These are phyloP conservation scores for Aspergillus sp. DNA, from an alignment of 2,329 filamentous ascomycete genomes.

Conservation along the genomic window DNA sequence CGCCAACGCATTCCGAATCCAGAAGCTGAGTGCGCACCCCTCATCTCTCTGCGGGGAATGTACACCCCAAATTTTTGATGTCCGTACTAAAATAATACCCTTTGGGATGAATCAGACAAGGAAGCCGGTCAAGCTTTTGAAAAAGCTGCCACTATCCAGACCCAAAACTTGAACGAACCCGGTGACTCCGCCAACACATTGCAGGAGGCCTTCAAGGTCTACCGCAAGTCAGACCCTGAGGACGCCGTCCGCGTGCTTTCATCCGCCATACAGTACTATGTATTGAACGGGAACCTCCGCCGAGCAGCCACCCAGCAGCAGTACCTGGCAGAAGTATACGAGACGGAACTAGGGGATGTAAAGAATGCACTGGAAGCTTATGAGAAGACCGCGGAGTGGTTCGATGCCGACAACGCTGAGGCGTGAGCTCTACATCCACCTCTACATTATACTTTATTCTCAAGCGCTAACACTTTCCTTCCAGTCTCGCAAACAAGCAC, in stretches of 20 bases:
- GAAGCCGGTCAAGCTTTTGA: slow-evolving; percentile 88
- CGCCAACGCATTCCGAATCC: slow-evolving; percentile 86
- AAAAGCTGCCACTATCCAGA: slow-evolving; percentile 78
- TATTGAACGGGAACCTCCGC: slow-evolving; percentile 83
- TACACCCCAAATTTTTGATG: not conserved
- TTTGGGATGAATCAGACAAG: slow-evolving; percentile 57
- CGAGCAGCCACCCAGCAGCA: slow-evolving; percentile 90
- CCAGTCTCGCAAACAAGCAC: slow-evolving; percentile 84
- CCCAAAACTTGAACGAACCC: slow-evolving; percentile 78
- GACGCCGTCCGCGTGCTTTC: slow-evolving; percentile 80
- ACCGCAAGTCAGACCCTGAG: slow-evolving; percentile 79
- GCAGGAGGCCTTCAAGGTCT: slow-evolving; percentile 92
- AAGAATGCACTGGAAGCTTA: slow-evolving; percentile 80
- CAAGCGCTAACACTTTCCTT: not conserved
- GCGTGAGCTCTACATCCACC: slow-evolving; percentile 54
- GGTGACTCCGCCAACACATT: slow-evolving; percentile 89
- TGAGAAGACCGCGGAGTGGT: slow-evolving; percentile 84
- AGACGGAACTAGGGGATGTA: slow-evolving; percentile 75
- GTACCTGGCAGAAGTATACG: slow-evolving; percentile 80
- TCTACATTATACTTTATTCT: not conserved
- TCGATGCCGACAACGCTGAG: slow-evolving; percentile 79
- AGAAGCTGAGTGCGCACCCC: slow-evolving; percentile 68
- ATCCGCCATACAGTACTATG: slow-evolving; percentile 80
- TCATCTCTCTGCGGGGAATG: not conserved
- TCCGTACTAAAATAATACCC: not conserved